Percentiles rank a stretch among this genome's conserved stretches.
These are phyloP conservation scores for Platanthera guangdongensis DNA, from an alignment of 106 monocot species.

Conservation along the genomic window DNA sequence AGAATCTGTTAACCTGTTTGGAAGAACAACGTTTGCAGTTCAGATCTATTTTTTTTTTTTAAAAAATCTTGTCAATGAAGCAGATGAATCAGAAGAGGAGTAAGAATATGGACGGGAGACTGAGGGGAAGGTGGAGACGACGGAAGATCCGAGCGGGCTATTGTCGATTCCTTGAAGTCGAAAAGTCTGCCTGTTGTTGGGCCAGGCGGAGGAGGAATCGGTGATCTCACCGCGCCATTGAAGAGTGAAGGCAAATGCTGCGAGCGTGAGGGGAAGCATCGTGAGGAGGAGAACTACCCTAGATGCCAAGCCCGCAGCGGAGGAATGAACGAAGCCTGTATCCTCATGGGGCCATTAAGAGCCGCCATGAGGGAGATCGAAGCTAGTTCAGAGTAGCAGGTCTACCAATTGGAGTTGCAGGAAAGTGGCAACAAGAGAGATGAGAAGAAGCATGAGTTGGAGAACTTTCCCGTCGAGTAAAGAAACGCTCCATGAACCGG, in stretches of 20 bases:
- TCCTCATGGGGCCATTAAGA: constrained; percentile 22
- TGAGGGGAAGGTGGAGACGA: not conserved
- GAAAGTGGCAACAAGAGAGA: no score
- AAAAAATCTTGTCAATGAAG: no score
- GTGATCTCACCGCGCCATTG: constrained; percentile 93
- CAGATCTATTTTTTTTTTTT: no score
- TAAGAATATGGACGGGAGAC: constrained; percentile 18
- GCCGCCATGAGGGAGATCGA: constrained; percentile 28
- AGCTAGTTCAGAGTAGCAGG: not conserved
- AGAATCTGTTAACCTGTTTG: no score
- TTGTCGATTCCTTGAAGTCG: constrained; percentile 89
- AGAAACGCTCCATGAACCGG: no score
- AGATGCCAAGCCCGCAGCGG: constrained; percentile 30
- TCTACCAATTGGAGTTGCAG: not conserved
- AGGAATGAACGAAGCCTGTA: constrained; percentile 13
- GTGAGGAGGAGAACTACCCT: constrained; percentile 69
- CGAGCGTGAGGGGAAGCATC: constrained; percentile 54
- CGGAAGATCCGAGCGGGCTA: constrained; percentile 38
- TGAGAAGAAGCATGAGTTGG: no score
- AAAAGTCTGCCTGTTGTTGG: constrained; percentile 42
- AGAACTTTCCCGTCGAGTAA: no score
- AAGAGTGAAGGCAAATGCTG: constrained; percentile 76
- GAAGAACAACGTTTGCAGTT: no score
- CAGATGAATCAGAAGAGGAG: constrained; percentile 41
- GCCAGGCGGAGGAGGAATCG: constrained; percentile 62